Evolutionary conservation across 805 yeast species (phyloP).

Genomic region (Spathaspora passalidarum): DNA sequence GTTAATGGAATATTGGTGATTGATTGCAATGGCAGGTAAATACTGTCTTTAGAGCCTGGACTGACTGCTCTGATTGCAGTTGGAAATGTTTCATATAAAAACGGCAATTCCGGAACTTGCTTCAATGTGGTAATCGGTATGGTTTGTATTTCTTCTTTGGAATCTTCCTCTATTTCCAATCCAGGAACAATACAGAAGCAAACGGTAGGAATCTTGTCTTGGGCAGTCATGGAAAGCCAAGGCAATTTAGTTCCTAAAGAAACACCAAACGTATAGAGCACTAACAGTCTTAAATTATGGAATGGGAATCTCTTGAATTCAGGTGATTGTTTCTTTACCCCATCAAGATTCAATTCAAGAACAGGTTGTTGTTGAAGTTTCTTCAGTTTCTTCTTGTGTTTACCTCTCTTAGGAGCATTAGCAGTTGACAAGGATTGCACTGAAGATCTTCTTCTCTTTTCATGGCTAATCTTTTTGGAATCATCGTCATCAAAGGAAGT

Average conservation of each 20-base stretch:
- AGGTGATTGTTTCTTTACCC: background rate
- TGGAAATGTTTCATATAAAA: constrained; percentile 39
- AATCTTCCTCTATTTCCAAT: constrained; percentile 37
- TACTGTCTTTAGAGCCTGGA: constrained; percentile 64
- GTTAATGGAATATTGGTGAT: constrained; percentile 57
- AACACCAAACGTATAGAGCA: constrained; percentile 13
- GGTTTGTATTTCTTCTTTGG: constrained; percentile 7
- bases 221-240: constrained; percentile 50
- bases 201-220: constrained; percentile 47
- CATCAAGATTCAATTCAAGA: constrained; percentile 11
- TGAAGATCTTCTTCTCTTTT: constrained; percentile 40
- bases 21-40: constrained; percentile 53
- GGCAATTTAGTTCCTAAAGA: constrained; percentile 19
- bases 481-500: constrained; percentile 19
- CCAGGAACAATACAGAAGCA: constrained; percentile 68
- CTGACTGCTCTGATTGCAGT: constrained; percentile 48
- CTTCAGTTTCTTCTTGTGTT: constrained; percentile 29
- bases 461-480: background rate
- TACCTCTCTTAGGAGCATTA: constrained; percentile 10
- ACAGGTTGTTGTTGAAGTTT: constrained; percentile 25
- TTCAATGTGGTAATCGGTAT: constrained; percentile 5
- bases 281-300: constrained; percentile 15
- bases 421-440: constrained; percentile 20
- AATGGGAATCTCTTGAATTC: constrained; percentile 14
- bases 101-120: constrained; percentile 21